A percentile compares a stretch with the other conserved stretches of the same genome.
These are phyloP conservation scores for Rubia peregrina DNA, from an alignment of 305 asterid species.

Conservation along the genomic window DNA sequence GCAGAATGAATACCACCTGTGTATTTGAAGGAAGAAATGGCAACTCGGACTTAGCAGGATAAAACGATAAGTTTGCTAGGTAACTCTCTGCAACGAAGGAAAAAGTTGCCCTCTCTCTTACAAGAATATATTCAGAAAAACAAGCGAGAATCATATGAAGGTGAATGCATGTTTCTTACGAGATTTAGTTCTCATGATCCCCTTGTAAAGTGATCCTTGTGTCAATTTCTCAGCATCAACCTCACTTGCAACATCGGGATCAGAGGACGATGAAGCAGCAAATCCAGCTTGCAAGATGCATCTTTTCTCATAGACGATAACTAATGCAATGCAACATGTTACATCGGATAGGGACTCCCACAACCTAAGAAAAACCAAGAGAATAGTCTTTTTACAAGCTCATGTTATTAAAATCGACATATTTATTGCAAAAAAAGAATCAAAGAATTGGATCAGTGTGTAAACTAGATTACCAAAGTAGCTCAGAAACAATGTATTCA, in stretches of 20 bases:
- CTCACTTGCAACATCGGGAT: slow-evolving; percentile 35
- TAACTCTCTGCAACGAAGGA: slow-evolving; percentile 63
- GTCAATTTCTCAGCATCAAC: slow-evolving; percentile 54
- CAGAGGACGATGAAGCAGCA: slow-evolving; percentile 42
- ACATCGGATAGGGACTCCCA: slow-evolving; percentile 82
- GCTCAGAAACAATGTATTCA: slow-evolving; percentile 53
- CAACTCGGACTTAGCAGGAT: slow-evolving; percentile 90
- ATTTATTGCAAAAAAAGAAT: too few relatives aligned
- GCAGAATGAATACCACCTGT: slow-evolving; percentile 41
- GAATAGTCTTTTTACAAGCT: background rate
- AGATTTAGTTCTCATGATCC: slow-evolving; percentile 57
- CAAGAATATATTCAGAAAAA: background rate
- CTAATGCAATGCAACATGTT: slow-evolving; percentile 82
- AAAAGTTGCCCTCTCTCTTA: slow-evolving; percentile 16
- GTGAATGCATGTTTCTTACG: slow-evolving; percentile 43
- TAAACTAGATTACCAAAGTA: slow-evolving; percentile 51
- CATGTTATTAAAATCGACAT: too few relatives aligned
- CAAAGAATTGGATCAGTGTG: background rate
- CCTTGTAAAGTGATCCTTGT: slow-evolving; percentile 69
- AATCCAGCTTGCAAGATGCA: slow-evolving; percentile 77
- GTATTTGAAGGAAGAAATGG: slow-evolving; percentile 88
- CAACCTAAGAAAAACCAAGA: slow-evolving; percentile 49
- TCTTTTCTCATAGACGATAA: slow-evolving; percentile 59
- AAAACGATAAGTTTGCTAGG: slow-evolving; percentile 88
- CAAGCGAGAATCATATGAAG: slow-evolving; percentile 7